A percentile compares a stretch with the other conserved stretches of the same genome.
Evolutionary conservation across 805 yeast genomes (phyloP).

Genomic region (Starmera quercuum): DNA sequence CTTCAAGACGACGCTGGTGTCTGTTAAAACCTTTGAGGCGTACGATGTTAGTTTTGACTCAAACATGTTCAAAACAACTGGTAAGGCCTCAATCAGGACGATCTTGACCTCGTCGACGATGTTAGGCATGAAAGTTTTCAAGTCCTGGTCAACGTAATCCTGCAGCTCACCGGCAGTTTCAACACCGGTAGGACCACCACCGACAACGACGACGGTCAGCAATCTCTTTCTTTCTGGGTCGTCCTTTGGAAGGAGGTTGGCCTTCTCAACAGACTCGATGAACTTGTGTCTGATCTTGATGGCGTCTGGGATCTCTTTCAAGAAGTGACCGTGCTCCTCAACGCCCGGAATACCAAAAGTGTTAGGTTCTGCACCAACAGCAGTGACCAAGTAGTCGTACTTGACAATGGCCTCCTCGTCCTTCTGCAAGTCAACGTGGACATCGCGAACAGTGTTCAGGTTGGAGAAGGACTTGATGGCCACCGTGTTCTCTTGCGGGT

Average conservation of each 20-base stretch:
- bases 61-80: constrained; percentile 64
- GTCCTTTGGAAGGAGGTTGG: constrained; percentile 70
- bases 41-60: constrained; percentile 35
- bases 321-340: constrained; percentile 70
- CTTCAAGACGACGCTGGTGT: constrained; percentile 61
- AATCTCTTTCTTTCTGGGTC: constrained; percentile 81
- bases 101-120: constrained; percentile 80
- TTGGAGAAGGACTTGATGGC: constrained; percentile 42
- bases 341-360: constrained; percentile 95
- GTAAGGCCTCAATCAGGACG: constrained; percentile 83
- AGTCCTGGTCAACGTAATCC: constrained; percentile 89
- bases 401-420: constrained; percentile 36
- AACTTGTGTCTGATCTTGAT: constrained; percentile 71
- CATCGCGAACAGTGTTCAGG: constrained; percentile 29
- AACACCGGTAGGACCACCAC: constrained; percentile 98
- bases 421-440: constrained; percentile 25
- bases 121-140: constrained; percentile 81
- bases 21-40: constrained; percentile 33
- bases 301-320: constrained; percentile 87
- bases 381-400: constrained; percentile 82
- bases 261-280: constrained; percentile 85
- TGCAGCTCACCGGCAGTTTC: constrained; percentile 95
- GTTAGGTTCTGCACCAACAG: constrained; percentile 92
- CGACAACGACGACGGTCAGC: constrained; percentile 82
- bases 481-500: constrained; percentile 63